Conservation (phyloP, 148 eudicot species). For the Beta vulgaris region DNA sequence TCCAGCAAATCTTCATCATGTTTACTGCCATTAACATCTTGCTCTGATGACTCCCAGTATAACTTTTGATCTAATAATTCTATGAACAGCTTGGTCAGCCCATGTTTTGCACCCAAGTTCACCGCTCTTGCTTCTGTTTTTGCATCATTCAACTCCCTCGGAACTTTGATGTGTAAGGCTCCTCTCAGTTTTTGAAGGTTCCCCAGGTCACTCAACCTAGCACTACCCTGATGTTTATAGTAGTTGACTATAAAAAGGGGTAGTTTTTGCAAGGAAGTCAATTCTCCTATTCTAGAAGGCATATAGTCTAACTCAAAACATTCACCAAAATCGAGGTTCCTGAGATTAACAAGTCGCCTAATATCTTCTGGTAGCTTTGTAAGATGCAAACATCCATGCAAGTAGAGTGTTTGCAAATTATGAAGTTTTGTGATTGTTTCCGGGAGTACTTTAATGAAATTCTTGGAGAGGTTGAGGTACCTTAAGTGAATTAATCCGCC, state of each 20-base stretch:
- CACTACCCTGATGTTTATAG: neutral
- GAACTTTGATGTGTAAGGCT: too few species aligned
- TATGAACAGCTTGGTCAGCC: too few species aligned
- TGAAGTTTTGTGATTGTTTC: constrained; percentile 28
- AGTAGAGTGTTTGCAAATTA: constrained; percentile 39
- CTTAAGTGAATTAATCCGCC: constrained; percentile 24
- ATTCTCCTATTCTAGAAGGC: constrained; percentile 7
- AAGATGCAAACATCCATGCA: neutral
- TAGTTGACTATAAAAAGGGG: neutral
- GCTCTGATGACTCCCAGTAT: too few species aligned
- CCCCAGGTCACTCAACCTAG: constrained; percentile 8
- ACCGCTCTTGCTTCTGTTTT: too few species aligned
- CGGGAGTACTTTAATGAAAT: constrained; percentile 11
- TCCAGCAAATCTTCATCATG: constrained; percentile 17
- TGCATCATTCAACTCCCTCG: too few species aligned
- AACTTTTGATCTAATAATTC: too few species aligned
- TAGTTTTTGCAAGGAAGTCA: constrained; percentile 12
- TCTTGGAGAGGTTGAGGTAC: constrained; percentile 23
- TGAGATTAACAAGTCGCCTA: constrained; percentile 4
- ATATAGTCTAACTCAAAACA: neutral
- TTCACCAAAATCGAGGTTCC: constrained; percentile 1
- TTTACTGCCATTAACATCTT: neutral
- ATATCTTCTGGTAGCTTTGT: constrained; percentile 15
- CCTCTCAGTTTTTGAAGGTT: constrained; percentile 9
- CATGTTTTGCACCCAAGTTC: too few species aligned